Base-by-base conservation (phyloP, 1,139 yeast genomes). In the Geotrichum bryndzae region DNA sequence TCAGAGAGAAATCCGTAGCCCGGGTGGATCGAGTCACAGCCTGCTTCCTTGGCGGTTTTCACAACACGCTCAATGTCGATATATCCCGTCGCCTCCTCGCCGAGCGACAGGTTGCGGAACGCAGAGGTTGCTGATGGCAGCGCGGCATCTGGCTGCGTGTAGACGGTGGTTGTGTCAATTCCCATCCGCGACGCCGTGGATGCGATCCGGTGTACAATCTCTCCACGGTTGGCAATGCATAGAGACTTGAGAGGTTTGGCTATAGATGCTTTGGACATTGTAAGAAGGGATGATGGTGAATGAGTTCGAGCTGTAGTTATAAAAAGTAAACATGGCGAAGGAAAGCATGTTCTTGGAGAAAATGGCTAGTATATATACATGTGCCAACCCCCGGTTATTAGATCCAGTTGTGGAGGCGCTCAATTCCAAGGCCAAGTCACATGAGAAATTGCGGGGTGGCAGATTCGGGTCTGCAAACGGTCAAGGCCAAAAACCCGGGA, bases 1-100 rank as follows among this genome's bases (percentile, higher is more conserved):
- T 80, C 83, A 22, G 77, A 73, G 45, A 78, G 68, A 56, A 81
- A 80, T 15, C 82, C 82, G 64, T 79, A 79, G 5, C 82, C 82
- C 1, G 82, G 82, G 61, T 79, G 76, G 38, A 79, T 78, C 29
- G 78, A 79, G 64, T 79, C 80, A 52, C 77, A 77, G 15, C 75
- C 74, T 1, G 70, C 67, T 1, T 68, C 70, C 56, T 74, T 70
- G n/a, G 84, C 83, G 46, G 78, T 69, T 25, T 69, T 64, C 5
- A 80, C 78, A 50, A 80, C 72, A 63, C 76, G 73, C 27, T 77
- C 80, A 56, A 79, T 76, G 64, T 80, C 76, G 50, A 78, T 78
- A 66, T 80, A 80, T 0, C 82, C 83, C 33, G 71, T 68, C 3
- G 82, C 76, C 4, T 79, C 78, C 18, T 67, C 66, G 7, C 82